phyloP scores from a whole-genome alignment of 2,329 filamentous ascomycete genomes.

The Ambrosiella xylebori region DNA sequence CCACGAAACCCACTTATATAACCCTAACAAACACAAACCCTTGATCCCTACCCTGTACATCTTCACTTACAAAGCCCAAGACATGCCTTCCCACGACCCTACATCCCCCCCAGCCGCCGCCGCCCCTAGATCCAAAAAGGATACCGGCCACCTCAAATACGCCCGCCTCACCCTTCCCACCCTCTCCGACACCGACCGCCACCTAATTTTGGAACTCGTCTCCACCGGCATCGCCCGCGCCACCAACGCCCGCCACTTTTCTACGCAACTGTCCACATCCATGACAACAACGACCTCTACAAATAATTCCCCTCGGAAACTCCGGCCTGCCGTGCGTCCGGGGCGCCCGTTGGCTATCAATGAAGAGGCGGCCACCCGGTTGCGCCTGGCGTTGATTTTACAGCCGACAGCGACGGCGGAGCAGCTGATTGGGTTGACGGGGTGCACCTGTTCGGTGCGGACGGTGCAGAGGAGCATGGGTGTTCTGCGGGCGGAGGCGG shows the following conservation, averaged over 20 bases:
- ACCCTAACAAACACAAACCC: not conserved
- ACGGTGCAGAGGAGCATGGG: conserved; percentile 12
- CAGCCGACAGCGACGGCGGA: conserved; percentile 11
- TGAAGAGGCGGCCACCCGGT: conserved; percentile 8
- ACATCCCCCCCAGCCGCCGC: not conserved
- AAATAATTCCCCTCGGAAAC: not conserved
- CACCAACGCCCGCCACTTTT: conserved; percentile 1
- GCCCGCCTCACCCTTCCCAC: conserved; percentile 7
- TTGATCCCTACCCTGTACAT: no score
- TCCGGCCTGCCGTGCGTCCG: not conserved
- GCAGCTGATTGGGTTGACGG: conserved; percentile 10
- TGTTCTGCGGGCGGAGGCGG: conserved; percentile 7
- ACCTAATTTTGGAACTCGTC: conserved; percentile 7
- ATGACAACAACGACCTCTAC: not conserved
- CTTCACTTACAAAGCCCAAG: no score
- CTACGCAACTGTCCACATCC: conserved; percentile 5
- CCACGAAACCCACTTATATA: not conserved
- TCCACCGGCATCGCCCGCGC: conserved; percentile 4
- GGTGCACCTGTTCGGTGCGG: conserved; percentile 11
- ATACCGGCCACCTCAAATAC: conserved; percentile 9
- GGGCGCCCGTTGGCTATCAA: conserved; percentile 10
- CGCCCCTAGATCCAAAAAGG: conserved; percentile 2
- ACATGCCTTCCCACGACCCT: no score
- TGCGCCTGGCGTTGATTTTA: conserved; percentile 10
- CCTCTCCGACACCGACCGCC: conserved; percentile 8